Conservation (phyloP, 2,329 filamentous ascomycete genomes). For the Knufia petricola region DNA sequence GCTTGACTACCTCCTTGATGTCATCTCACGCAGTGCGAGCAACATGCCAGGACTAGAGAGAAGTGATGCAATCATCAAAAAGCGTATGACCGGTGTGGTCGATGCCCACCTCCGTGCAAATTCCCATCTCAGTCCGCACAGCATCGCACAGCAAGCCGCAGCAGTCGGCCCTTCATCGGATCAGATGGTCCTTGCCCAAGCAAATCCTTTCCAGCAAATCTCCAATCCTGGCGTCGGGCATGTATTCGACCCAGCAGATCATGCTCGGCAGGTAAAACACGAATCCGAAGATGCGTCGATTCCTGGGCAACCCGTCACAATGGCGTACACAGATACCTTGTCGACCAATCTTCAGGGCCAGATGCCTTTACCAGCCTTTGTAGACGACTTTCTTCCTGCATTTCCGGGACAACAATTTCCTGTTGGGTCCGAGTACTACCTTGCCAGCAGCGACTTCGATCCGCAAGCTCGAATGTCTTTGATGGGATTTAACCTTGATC, state of each 20-base stretch:
- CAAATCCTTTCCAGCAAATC: slow-evolving; percentile 18
- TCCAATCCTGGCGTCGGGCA: slow-evolving; percentile 15
- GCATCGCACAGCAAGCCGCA: neutral
- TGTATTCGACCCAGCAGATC: slow-evolving; percentile 10
- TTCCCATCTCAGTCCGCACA: neutral
- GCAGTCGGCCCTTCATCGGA: slow-evolving; percentile 9
- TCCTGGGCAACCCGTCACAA: neutral
- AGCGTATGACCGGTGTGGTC: slow-evolving; percentile 22
- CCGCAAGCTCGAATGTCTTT: slow-evolving; percentile 19
- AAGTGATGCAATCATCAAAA: slow-evolving; percentile 23
- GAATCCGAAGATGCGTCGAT: neutral
- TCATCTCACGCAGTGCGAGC: slow-evolving; percentile 20
- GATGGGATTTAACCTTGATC: slow-evolving; percentile 23
- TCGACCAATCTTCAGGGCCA: slow-evolving; percentile 1
- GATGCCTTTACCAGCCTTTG: slow-evolving; percentile 7
- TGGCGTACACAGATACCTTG: neutral
- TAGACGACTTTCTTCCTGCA: slow-evolving; percentile 22
- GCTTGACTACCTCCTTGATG: slow-evolving; percentile 21
- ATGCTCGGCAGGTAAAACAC: slow-evolving; percentile 7
- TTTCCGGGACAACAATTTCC: slow-evolving; percentile 24
- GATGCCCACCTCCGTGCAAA: slow-evolving; percentile 11
- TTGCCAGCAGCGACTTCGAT: slow-evolving; percentile 20
- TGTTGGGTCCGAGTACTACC: slow-evolving; percentile 21
- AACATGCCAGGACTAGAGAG: slow-evolving; percentile 23
- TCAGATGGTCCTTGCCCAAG: slow-evolving; percentile 16